Base-by-base conservation (phyloP, 2,329 filamentous ascomycete species). In the Aspergillus aculeatinus region DNA sequence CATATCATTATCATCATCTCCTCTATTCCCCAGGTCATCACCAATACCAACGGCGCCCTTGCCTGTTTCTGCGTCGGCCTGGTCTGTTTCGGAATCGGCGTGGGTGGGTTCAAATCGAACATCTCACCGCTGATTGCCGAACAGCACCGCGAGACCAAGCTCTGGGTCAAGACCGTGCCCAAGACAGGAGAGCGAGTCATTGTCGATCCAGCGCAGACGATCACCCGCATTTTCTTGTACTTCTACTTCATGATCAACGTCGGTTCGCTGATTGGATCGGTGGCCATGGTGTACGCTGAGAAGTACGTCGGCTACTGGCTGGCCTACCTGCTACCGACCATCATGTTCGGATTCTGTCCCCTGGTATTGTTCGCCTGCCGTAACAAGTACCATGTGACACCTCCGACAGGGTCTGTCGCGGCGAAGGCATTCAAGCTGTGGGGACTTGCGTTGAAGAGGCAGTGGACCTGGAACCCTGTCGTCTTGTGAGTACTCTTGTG, bases 41-140 rank as follows among this genome's bases (percentile, higher is more conserved):
- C 82, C 51, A 76, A 86, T 66, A 74, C 77, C 39, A 81, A 85
- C 27, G 78, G 80, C 23, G 81, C 87, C 1, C 82, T 91, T 33
- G 87, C 79, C 2, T 86, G 84, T 55, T 89, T 91, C 68, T 73
- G 88, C 12, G 75, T 87, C 25, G 85, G 86, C 35, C 82, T 90
- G 64, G 76, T 90, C 54, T 81, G 92, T 69, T 84, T 92, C 68
- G 89, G 88, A 21, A 76, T 91, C 35, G 90, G 90, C 44, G 90
- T 89, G 1, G 90, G 90, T 60, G 89, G 90, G 67, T 92, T 93
- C 83, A 93, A 92, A 80, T 85, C 88, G 64, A 93, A 92, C 72
- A 89, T 93, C 49, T 87, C 87, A 0, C 87, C 88, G 0, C 79
- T 90, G 31, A 83, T 91, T 51, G 88, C 87, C 35, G 88, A 91